Evolutionary conservation across 257 asterid species (phyloP), one percentile per base, ranked within the genome.

Genomic region (Ligustrum vulgare): DNA sequence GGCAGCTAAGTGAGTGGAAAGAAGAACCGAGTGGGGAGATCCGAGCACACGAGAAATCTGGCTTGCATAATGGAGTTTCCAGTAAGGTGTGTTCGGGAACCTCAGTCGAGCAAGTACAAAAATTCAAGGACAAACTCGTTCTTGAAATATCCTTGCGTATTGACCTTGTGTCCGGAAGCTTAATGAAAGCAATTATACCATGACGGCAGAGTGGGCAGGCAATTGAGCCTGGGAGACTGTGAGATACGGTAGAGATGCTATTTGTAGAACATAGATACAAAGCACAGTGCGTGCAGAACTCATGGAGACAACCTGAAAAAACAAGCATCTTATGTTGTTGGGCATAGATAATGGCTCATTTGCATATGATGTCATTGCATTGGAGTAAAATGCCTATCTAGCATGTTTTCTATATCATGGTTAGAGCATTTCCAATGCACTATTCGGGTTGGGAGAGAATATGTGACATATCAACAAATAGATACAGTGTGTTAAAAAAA

Each of bases 161-260:
- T 28, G 93, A 78, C 63, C 18, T 79, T 18, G 95, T 89, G 75
- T 82, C 77, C n/a, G 84, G 87, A 6, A 92, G 97, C 79, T 86
- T 92, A 11, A 39, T 22, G 31, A 92, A 92, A 23, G 95, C 87
- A 64, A 90, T 85, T 72, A 92, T 90, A 73, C 97, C 97, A 8
- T 87, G 91, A 15, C 97, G 89, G 80, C 97, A 92, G n/a, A 92
- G 79, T 20, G 97, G 96, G 71, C 97, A 92, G 22, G 97, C 83
- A 63, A 92, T 88, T 51, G 96, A 90, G 34, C 97, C 97, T 0
- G 92, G 90, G 3, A 92, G 92, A 3, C 93, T 89, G 5, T 83
- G 88, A 58, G 83, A 75, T 13, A 36, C 77, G 0, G 83, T 85
- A 5, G 97, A 84, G 36, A 91, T 75, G 78, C 75, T 82, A 67